These are phyloP conservation scores for Mallotus repandus DNA, from an alignment of 441 rosid species.

Conservation along the genomic window DNA sequence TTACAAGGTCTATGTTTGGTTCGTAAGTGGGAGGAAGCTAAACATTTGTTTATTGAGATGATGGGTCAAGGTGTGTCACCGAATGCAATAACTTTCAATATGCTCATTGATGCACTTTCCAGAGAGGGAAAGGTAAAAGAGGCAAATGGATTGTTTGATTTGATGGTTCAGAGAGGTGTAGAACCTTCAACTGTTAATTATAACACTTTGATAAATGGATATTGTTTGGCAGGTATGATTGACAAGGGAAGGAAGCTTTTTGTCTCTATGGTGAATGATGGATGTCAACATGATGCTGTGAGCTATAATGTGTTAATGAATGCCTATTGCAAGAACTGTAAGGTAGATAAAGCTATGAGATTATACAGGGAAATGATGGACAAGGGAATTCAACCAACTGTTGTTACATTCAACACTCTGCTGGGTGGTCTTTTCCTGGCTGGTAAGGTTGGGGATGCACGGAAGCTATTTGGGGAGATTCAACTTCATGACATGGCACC, in stretches of 20 bases:
- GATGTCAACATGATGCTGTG: background rate
- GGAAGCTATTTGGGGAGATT: background rate
- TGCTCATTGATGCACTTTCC: background rate
- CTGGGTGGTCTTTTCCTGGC: conserved; percentile 2
- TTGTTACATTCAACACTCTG: conserved; percentile 15
- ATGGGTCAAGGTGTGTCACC: background rate
- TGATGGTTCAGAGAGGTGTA: background rate
- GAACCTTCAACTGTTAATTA: background rate
- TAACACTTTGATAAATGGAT: background rate
- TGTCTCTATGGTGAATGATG: background rate
- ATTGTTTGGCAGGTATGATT: background rate
- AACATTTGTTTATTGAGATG: background rate
- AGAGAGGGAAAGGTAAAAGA: background rate
- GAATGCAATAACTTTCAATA: background rate
- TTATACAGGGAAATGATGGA: background rate
- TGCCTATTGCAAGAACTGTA: background rate
- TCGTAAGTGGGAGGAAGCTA: background rate
- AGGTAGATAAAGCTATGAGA: background rate
- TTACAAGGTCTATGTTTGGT: background rate
- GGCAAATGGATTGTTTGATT: background rate
- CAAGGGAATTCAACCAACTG: conserved; percentile 24
- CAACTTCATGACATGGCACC: background rate
- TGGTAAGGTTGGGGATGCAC: background rate
- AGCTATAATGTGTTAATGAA: background rate
- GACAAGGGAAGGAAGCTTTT: background rate